Conservation (phyloP, 2,329 filamentous ascomycete genomes). For the Calonectria ilicicola region DNA sequence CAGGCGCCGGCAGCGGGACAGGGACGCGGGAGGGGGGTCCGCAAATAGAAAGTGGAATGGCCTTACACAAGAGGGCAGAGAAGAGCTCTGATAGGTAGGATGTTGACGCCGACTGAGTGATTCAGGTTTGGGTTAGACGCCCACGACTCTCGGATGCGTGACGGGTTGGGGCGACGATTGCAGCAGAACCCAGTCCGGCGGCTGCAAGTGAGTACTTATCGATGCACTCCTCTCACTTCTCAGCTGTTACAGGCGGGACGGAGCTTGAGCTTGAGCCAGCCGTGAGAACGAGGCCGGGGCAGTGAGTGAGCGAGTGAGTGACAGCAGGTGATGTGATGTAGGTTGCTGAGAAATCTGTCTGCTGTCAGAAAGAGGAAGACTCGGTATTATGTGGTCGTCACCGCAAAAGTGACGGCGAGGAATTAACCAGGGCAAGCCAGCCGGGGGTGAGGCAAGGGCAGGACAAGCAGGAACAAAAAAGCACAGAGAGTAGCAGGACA, state of each 20-base stretch:
- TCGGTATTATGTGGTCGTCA: slow-evolving; percentile 24
- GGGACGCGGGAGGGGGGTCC: slow-evolving; percentile 37
- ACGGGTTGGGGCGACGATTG: slow-evolving; percentile 15
- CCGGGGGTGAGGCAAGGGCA: slow-evolving; percentile 17
- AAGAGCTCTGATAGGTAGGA: slow-evolving; percentile 45
- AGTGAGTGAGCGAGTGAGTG: background rate
- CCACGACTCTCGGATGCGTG: slow-evolving; percentile 30
- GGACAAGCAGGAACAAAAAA: slow-evolving; percentile 18
- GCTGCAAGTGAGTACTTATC: slow-evolving; percentile 27
- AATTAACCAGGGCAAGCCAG: background rate
- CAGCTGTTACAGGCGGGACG: background rate
- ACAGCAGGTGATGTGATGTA: background rate
- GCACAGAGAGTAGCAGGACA: slow-evolving; percentile 2
- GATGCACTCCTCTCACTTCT: slow-evolving; percentile 1
- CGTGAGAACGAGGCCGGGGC: background rate
- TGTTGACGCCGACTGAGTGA: slow-evolving; percentile 38
- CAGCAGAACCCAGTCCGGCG: slow-evolving; percentile 31
- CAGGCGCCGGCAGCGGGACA: slow-evolving; percentile 52
- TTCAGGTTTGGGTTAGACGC: slow-evolving; percentile 42
- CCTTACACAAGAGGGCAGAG: slow-evolving; percentile 40
- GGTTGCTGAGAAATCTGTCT: background rate
- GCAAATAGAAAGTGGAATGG: slow-evolving; percentile 41
- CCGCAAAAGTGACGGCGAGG: slow-evolving; percentile 5
- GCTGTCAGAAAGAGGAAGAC: slow-evolving; percentile 7
- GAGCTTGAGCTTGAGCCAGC: background rate